Evolutionary conservation across 805 yeast genomes (phyloP), one percentile per base, ranked within the genome.

Genomic region (Blastobotrys mokoenaii): DNA sequence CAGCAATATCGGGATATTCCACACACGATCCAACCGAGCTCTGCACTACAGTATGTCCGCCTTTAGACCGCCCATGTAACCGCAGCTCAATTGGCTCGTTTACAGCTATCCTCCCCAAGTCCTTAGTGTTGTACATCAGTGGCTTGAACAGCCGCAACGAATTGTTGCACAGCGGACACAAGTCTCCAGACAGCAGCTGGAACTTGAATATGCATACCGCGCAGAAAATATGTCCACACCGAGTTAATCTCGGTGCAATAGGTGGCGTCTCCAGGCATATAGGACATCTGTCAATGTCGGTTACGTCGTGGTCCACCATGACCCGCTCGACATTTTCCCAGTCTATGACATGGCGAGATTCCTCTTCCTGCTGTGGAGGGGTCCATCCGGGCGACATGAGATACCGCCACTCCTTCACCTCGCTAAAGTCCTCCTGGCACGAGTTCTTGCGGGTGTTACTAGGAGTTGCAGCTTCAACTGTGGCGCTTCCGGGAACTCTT

Each of bases 271-370:
- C 43, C n/a, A 48, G 40, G 34, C 51, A 48, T 17, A 48, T 38
- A 9, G 51, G 51, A 25, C 51, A 48, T 27, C 51, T 17, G 22
- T 48, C 51, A 16, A 41, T 31, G n/a, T 45, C 51, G 15, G 34
- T 35, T 10, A 43, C 10, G 32, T 42, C 49, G 18, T 31, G 38
- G 40, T 46, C 47, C n/a, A 40, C 42, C 9, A 46, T 22, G 25
- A 46, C 44, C 31, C 45, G 15, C 22, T 22, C 39, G 16, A 46
- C 46, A 10, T 38, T 22, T 3, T 30, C 22, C 51, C 51, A 48
- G 30, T 41, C 46, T 3, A 14, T 16, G 8, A 6, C 20, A 17
- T 34, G 20, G 7, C 27, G 27, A 22, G 27, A 22, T 11, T n/a
- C 35, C 10, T n/a, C 20, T 10, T 34, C 22, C 8, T 5, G 27